Conservation (phyloP, 805 yeast species). For the Metschnikowia kunwiensis region DNA sequence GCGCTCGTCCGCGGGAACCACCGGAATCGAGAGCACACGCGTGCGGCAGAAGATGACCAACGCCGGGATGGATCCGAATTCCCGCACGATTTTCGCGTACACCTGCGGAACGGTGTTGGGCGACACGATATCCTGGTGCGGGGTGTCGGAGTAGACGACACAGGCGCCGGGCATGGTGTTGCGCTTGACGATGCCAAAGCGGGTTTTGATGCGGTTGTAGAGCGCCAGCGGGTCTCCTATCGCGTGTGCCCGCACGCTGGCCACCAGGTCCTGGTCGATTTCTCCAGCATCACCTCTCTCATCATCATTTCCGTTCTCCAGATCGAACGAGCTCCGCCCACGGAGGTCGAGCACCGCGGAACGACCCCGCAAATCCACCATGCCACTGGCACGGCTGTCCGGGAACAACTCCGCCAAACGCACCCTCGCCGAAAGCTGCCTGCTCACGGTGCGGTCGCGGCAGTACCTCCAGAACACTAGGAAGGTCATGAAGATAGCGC, state of each 20-base stretch:
- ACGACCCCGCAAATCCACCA: constrained; percentile 20
- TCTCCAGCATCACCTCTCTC: background rate
- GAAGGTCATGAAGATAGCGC: constrained; percentile 35
- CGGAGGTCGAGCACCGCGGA: background rate
- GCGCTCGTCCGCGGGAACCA: constrained; percentile 37
- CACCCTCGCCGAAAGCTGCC: constrained; percentile 34
- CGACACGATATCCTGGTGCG: constrained; percentile 34
- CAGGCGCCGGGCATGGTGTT: constrained; percentile 36
- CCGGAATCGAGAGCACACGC: constrained; percentile 43
- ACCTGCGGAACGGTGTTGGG: constrained; percentile 47
- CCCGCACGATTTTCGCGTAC: constrained; percentile 34
- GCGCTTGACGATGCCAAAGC: constrained; percentile 21
- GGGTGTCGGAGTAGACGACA: constrained; percentile 40
- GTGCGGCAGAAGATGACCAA: constrained; percentile 44
- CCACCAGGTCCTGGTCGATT: constrained; percentile 3
- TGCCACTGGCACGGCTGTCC: constrained; percentile 17
- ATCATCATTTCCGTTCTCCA: background rate
- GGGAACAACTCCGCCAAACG: constrained; percentile 37
- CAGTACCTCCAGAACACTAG: constrained; percentile 50
- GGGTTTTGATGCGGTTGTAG: constrained; percentile 17
- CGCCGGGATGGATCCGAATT: constrained; percentile 44
- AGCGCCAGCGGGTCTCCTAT: background rate
- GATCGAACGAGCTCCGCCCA: no score
- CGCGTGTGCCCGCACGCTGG: background rate
- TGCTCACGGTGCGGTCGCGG: constrained; percentile 37